A percentile compares a stretch with the other conserved stretches of the same genome.
These are phyloP conservation scores for Euphorbia tirucalli DNA, from an alignment of 345 rosid genomes.

Conservation along the genomic window DNA sequence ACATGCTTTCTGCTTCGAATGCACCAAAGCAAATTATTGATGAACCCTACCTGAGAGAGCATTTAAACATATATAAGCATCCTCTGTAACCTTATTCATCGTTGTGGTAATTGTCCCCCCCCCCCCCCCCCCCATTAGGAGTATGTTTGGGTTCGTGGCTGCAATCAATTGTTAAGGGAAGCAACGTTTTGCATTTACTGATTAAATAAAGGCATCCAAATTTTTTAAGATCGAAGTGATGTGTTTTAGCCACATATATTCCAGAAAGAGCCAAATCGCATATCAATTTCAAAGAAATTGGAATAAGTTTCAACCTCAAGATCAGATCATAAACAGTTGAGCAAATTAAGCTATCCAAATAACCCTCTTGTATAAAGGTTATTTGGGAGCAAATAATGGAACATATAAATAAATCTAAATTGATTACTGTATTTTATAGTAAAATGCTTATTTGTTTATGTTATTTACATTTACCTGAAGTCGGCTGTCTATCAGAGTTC, in stretches of 20 bases:
- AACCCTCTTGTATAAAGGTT: not conserved
- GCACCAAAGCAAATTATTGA: not conserved
- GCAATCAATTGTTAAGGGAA: not conserved
- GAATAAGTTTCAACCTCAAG: no score
- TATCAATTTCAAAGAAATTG: not conserved
- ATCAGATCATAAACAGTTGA: not conserved
- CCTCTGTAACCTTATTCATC: no score
- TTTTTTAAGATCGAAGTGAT: no score
- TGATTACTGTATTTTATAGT: not conserved
- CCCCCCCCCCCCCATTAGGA: no score
- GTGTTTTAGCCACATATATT: not conserved
- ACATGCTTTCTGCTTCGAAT: no score
- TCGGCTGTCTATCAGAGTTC: constrained; percentile 1
- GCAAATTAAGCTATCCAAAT: not conserved
- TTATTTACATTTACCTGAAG: not conserved
- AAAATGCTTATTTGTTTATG: constrained; percentile 13
- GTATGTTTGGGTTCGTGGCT: not conserved
- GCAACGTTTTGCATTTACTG: not conserved
- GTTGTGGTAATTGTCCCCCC: no score
- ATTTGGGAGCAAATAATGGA: no score
- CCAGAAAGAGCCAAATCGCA: not conserved
- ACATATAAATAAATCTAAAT: not conserved
- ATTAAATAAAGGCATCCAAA: not conserved
- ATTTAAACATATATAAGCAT: not conserved
- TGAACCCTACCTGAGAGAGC: not conserved